Evolutionary conservation across 2,329 filamentous ascomycete species (phyloP).

Genomic region (Alternaria sp.): DNA sequence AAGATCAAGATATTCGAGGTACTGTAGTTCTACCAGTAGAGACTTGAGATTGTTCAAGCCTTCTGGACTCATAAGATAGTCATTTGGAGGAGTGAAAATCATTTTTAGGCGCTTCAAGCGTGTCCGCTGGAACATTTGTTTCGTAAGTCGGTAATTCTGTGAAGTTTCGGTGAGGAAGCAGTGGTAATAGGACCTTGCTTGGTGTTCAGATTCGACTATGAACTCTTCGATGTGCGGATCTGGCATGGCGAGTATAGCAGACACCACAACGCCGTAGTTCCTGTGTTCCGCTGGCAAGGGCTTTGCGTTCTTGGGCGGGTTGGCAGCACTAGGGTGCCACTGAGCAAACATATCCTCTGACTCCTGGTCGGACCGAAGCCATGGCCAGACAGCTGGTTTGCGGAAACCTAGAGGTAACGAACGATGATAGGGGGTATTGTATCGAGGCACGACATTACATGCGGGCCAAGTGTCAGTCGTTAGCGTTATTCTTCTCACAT

Average conservation of each 20-base stretch:
- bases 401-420: slow-evolving; percentile 53
- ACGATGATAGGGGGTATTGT: slow-evolving; percentile 56
- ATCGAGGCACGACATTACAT: slow-evolving; percentile 47
- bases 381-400: slow-evolving; percentile 50
- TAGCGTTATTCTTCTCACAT: slow-evolving; percentile 50
- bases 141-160: slow-evolving; percentile 17
- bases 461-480: slow-evolving; percentile 54
- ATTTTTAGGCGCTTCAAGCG: slow-evolving; percentile 21
- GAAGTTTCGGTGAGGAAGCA: slow-evolving; percentile 11
- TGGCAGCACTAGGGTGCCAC: neutral
- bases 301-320: neutral
- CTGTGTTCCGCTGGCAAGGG: slow-evolving; percentile 33
- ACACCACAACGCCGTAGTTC: slow-evolving; percentile 43
- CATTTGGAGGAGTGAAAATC: slow-evolving; percentile 7
- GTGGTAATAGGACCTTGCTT: slow-evolving; percentile 13
- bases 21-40: slow-evolving; percentile 5
- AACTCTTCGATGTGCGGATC: slow-evolving; percentile 47
- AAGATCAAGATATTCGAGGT: slow-evolving; percentile 26
- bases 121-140: slow-evolving; percentile 12
- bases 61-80: neutral
- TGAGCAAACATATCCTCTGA: neutral
- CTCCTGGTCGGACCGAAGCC: neutral
- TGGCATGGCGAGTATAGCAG: slow-evolving; percentile 34
- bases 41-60: slow-evolving; percentile 2
- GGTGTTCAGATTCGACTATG: slow-evolving; percentile 40